Base-by-base conservation (phyloP, 768 basidiomycete species). In the Lactarius deliciosus region DNA sequence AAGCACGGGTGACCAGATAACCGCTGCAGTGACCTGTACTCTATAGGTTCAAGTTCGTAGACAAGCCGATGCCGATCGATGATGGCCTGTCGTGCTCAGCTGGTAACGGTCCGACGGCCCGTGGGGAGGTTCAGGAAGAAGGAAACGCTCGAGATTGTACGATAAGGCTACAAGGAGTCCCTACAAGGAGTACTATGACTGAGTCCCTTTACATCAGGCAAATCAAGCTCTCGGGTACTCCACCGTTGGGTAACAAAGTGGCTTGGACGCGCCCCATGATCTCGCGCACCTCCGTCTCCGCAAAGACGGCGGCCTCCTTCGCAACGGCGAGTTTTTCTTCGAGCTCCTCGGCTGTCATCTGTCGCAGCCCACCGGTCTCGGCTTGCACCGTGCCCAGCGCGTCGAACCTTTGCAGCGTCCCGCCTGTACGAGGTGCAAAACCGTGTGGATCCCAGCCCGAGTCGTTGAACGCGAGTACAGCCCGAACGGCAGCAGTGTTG, bases 401-500 rank as follows among this genome's bases (percentile, higher is more conserved):
- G 68, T 91, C 89, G 69, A 92, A 93, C 40, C 86, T 82, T 65
- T 79, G 79, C 53, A 92, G 76, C 2, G 90, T 87, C 68, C 86
- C 85, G 34, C 89, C 87, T 32, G 84, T 75, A n/a, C 85, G 85
- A 43, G 91, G 91, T 73, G 92, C 76, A 73, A 88, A 87, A 5
- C 80, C 82, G 66, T 83, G 78, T 13, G 82, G 81, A 74, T 92
- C 92, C 92, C 92, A 93, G 28, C 92, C 91, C 67, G 82, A 87
- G 76, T 94, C 91, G 70, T 93, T 94, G 80, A 91, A 89, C 1
- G 88, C 84, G 30, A 94, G 81, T 25, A 93, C 87, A 8, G 91
- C 90, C 32, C 88, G 84, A 32, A 93, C 91, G 5, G 92, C 91
- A 7, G 92, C 92, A 2, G 86, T 91, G 76, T 94, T 95, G 77